Evolutionary conservation across 768 basidiomycete species (phyloP).

Genomic region (Multifurca ochricompacta): DNA sequence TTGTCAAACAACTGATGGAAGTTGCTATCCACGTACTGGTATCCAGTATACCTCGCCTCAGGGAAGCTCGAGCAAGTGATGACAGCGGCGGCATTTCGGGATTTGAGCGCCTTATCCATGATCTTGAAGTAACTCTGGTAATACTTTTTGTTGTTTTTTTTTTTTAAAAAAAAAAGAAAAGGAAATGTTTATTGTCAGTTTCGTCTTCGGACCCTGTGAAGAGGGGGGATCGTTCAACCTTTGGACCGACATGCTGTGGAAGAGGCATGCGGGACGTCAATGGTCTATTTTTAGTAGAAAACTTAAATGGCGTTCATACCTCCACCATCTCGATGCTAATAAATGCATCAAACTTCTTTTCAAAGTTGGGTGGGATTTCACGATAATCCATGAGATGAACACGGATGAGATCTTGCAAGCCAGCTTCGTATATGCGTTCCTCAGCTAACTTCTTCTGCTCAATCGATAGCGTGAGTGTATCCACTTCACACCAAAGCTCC

Average conservation of each 20-base stretch:
- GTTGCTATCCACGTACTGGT: constrained; percentile 42
- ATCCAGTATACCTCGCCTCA: constrained; percentile 46
- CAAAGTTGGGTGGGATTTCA: constrained; percentile 74
- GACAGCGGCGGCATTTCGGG: constrained; percentile 53
- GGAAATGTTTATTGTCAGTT: neutral
- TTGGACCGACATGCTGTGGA: constrained; percentile 20
- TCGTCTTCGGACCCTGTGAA: neutral
- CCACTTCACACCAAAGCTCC: constrained; percentile 71
- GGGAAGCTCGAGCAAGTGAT: constrained; percentile 48
- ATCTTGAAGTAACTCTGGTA: constrained; percentile 47
- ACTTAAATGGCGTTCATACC: neutral
- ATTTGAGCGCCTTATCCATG: constrained; percentile 40
- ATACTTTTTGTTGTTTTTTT: too few species aligned
- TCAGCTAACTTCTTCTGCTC: constrained; percentile 87
- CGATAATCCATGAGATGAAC: constrained; percentile 91
- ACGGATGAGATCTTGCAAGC: constrained; percentile 60
- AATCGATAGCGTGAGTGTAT: constrained; percentile 79
- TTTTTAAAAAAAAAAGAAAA: too few species aligned
- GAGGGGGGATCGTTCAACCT: neutral
- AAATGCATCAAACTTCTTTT: constrained; percentile 56
- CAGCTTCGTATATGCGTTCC: constrained; percentile 70
- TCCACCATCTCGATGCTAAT: constrained; percentile 63
- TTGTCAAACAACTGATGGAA: neutral
- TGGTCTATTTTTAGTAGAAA: constrained; percentile 34
- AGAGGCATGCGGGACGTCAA: neutral